phyloP scores from a whole-genome alignment of 225 moss, liverwort and hornwort genomes.

The Sphagnum tenellum region DNA sequence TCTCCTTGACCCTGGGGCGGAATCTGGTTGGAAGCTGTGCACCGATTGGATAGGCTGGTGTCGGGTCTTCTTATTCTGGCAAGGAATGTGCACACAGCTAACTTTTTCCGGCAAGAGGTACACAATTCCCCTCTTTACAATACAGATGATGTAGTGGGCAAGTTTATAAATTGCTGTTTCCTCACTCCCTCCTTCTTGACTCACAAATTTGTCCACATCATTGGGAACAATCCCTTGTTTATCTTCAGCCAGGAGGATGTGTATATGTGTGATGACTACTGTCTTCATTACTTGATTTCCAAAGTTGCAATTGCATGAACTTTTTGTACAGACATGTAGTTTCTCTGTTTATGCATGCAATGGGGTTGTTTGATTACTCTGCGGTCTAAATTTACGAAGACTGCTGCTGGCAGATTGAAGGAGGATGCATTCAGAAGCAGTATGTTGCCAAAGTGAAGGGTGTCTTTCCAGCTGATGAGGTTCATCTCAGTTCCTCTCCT shows the following conservation, averaged over 20 bases:
- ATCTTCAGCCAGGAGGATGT: too few relatives aligned
- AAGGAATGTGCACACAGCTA: conserved; percentile 69
- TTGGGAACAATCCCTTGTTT: too few relatives aligned
- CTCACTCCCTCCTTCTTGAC: too few relatives aligned
- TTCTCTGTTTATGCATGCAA: too few relatives aligned
- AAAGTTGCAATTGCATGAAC: too few relatives aligned
- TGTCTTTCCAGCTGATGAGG: conserved; percentile 80
- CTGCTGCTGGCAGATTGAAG: conserved; percentile 67
- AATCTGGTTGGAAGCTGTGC: conserved; percentile 51
- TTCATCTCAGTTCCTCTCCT: conserved; percentile 10
- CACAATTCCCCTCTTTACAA: neutral
- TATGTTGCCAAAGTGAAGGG: conserved; percentile 97
- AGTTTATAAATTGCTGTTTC: neutral
- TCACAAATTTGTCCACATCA: too few relatives aligned
- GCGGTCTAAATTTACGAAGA: neutral
- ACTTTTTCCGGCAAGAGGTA: conserved; percentile 86
- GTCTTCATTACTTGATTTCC: too few relatives aligned
- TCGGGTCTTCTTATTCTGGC: conserved; percentile 93
- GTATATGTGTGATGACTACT: too few relatives aligned
- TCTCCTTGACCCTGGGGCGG: too few relatives aligned
- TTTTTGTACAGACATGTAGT: too few relatives aligned
- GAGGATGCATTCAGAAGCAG: conserved; percentile 78
- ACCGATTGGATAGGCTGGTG: conserved; percentile 90
- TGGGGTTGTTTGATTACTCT: too few relatives aligned
- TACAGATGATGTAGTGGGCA: too few relatives aligned